Evolutionary conservation across 1,139 yeast genomes (phyloP).

Genomic region (Hemisphaericaspora xylanilytica): DNA sequence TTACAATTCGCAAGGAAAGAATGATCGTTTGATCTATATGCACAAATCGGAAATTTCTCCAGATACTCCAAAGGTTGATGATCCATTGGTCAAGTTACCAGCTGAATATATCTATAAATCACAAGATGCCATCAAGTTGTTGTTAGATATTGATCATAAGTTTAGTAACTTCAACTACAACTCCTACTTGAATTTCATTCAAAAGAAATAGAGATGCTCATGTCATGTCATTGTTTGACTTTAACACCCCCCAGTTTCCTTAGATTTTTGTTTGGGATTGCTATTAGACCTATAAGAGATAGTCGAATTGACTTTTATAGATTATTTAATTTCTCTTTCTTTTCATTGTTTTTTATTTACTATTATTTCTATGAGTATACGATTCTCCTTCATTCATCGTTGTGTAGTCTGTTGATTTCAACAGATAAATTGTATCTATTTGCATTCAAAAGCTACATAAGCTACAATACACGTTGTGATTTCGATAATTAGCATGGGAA

Average conservation of each 20-base stretch:
- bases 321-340: no score
- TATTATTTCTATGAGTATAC: no score
- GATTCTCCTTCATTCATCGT: no score
- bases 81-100: constrained; percentile 44
- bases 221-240: no score
- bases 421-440: no score
- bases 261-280: constrained; percentile 1
- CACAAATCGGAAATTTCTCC: constrained; percentile 32
- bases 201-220: constrained; percentile 20
- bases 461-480: no score
- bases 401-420: no score
- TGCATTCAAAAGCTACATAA: no score
- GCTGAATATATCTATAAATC: constrained; percentile 57
- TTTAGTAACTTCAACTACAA: constrained; percentile 55
- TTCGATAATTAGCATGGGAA: no score
- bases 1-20: constrained; percentile 33
- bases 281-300: constrained; percentile 1
- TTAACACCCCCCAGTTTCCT: background rate
- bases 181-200: constrained; percentile 50
- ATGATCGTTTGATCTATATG: constrained; percentile 38
- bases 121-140: constrained; percentile 59
- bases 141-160: constrained; percentile 62
- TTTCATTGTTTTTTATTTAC: no score
- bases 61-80: constrained; percentile 24
- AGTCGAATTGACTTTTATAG: background rate